Conservation (phyloP, 169 alveolate species). For the Plasmodium gonderi region DNA sequence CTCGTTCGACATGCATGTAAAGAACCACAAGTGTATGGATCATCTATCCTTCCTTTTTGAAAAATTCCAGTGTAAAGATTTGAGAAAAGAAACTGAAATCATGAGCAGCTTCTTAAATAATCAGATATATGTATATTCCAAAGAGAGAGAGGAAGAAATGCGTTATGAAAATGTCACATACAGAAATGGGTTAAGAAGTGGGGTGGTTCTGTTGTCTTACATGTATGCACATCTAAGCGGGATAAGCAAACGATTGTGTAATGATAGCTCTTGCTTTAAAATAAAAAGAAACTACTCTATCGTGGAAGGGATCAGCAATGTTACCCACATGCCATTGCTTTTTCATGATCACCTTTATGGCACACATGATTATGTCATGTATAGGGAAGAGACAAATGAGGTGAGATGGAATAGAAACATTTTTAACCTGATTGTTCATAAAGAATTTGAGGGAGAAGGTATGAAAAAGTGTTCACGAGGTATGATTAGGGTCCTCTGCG, state of each 20-base stretch:
- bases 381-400: background rate
- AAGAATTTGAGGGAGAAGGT: constrained; percentile 10
- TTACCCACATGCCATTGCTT: background rate
- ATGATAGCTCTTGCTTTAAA: background rate
- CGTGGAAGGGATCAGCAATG: background rate
- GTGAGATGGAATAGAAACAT: background rate
- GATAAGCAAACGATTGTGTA: background rate
- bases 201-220: constrained; percentile 3
- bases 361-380: background rate
- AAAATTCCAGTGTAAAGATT: constrained; percentile 34
- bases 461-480: background rate
- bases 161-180: background rate
- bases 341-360: constrained; percentile 16
- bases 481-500: background rate
- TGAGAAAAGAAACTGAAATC: background rate
- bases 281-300: background rate
- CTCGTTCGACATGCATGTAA: constrained; percentile 29
- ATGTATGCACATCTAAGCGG: background rate
- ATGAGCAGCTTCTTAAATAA: constrained; percentile 6
- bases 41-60: constrained; percentile 1
- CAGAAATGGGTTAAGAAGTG: background rate
- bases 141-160: background rate
- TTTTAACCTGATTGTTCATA: background rate
- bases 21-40: constrained; percentile 6
- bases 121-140: constrained; percentile 8